These are phyloP conservation scores for Alternaria rosae DNA, from an alignment of 2,329 filamentous ascomycete genomes.

Conservation along the genomic window DNA sequence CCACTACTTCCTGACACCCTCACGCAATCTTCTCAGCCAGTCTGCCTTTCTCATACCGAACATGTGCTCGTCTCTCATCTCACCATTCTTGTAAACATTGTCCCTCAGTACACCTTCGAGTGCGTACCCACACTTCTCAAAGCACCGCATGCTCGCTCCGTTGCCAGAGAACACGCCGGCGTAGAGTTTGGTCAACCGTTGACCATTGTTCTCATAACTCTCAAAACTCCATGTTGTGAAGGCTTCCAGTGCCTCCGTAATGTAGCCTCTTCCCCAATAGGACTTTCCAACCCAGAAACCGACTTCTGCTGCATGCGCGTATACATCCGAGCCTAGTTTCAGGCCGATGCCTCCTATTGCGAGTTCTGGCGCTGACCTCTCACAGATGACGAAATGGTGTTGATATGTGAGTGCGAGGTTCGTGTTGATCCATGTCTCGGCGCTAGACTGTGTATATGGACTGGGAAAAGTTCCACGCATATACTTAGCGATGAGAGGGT, in stretches of 20 bases:
- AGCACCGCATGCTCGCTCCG: conserved; percentile 42
- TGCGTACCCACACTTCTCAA: conserved; percentile 51
- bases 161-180: conserved; percentile 44
- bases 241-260: conserved; percentile 41
- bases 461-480: conserved; percentile 50
- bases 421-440: conserved; percentile 46
- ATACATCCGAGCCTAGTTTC: conserved; percentile 45
- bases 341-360: conserved; percentile 51
- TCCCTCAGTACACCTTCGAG: conserved; percentile 48
- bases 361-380: conserved; percentile 13
- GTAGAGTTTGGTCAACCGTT: conserved; percentile 39
- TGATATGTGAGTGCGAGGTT: conserved; percentile 23
- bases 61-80: conserved; percentile 40
- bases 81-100: conserved; percentile 46
- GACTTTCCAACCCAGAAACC: conserved; percentile 54
- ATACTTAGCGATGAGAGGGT: conserved; percentile 42
- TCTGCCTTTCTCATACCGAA: conserved; percentile 47
- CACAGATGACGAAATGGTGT: conserved; percentile 30
- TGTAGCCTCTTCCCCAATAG: conserved; percentile 47
- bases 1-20: background rate
- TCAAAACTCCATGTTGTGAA: conserved; percentile 48
- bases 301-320: conserved; percentile 49
- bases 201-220: conserved; percentile 29
- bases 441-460: conserved; percentile 48
- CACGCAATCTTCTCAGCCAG: conserved; percentile 29